Base-by-base conservation (phyloP, 257 asterid genomes). In the Scutellaria galericulata region DNA sequence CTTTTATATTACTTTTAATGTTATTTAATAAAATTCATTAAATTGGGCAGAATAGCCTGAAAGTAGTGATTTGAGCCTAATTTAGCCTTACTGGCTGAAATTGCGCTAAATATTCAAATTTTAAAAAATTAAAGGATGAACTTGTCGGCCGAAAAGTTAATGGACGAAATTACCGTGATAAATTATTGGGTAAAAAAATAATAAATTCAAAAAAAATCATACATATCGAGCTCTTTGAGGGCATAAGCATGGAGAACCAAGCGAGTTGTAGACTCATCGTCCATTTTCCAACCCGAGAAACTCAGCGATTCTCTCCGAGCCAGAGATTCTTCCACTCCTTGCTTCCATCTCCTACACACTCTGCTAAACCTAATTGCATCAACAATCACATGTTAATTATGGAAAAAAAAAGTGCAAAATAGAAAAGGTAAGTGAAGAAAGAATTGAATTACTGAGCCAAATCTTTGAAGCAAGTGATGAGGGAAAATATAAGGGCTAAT, bases 181-280 rank as follows among this genome's bases (percentile, higher is more conserved):
- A 18, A 0, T 18, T 18, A 18, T 18, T 18, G 18, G 18, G 18
- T 18, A 18, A 18, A 18, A 18, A 18, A 18, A 18, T 18, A 18
- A 18, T 18, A 18, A 18, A 18, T 0, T 18, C 18, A 18, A 18
- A 18, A 18, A 7, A 53, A 6, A 40, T 4, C 74, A 14, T 86
- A 90, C 97, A 92, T 85, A 75, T 92, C 96, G 18, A 92, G 96
- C 58, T 92, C 96, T 77, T 86, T 92, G 81, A 89, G 96, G 54
- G 86, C 69, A 64, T 80, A 80, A 46, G 97, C 92, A 31, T 76
- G 85, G 24, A 78, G 81, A 76, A 92, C 89, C 1, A 92, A 79
- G 65, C 96, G 90, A 52, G 89, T 78, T 14, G 90, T 84, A 66
- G 96, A 82, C 51, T 90, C 92, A 44, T 89, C 96, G 15, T 89